phyloP scores from a whole-genome alignment of 257 asterid species.

The Fraxinus quadrangulata region DNA sequence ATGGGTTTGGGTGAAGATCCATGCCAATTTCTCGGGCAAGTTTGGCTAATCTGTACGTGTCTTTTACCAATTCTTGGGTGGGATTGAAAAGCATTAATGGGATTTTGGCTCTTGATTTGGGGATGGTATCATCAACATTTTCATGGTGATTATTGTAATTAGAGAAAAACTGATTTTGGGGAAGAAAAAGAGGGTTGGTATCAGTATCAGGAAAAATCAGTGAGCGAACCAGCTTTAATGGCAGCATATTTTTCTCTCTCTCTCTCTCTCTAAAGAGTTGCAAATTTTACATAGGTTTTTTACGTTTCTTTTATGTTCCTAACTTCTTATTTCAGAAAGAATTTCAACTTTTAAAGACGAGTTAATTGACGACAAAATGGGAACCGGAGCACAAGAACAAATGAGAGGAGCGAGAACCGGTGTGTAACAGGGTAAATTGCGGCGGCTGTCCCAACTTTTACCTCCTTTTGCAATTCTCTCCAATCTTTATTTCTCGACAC shows the following conservation, averaged over 20 bases:
- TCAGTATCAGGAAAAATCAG: constrained; percentile 39
- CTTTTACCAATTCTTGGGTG: constrained; percentile 53
- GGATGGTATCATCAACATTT: not conserved
- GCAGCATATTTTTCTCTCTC: constrained; percentile 36
- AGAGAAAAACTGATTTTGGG: constrained; percentile 32
- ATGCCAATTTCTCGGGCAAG: constrained; percentile 58
- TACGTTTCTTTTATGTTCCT: not conserved
- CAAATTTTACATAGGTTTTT: not conserved
- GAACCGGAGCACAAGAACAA: too few relatives aligned
- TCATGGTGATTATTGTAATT: constrained; percentile 21
- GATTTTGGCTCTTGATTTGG: constrained; percentile 27
- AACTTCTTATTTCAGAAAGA: not conserved
- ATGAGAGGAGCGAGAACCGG: too few relatives aligned
- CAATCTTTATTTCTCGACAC: too few relatives aligned
- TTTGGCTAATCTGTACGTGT: constrained; percentile 55
- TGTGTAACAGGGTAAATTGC: too few relatives aligned
- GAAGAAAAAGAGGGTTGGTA: constrained; percentile 32
- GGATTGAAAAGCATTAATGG: constrained; percentile 58
- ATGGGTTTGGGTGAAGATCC: constrained; percentile 65
- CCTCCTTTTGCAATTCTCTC: too few relatives aligned
- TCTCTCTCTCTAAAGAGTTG: not conserved
- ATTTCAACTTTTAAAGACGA: not conserved
- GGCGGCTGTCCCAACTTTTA: too few relatives aligned
- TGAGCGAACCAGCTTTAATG: constrained; percentile 47
- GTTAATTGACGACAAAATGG: not conserved